phyloP scores from a whole-genome alignment of 495 filamentous ascomycete species.

The Lasiosphaeriaceae sp. region DNA sequence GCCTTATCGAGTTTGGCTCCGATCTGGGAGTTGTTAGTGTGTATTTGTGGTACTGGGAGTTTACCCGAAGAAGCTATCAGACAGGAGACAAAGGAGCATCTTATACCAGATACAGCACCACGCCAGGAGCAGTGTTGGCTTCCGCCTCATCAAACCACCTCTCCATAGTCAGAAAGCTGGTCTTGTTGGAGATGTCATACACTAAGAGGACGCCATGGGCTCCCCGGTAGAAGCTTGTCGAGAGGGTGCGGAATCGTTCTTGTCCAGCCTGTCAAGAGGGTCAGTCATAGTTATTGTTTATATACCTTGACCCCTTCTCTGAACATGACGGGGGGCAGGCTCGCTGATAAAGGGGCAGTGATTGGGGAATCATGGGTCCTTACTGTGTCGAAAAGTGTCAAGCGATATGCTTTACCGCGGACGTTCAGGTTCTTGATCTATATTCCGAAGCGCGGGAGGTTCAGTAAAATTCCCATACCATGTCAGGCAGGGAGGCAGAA shows the following conservation, averaged over 20 bases:
- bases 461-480: background rate
- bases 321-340: no score
- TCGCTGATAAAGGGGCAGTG: no score
- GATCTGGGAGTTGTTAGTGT: conserved; percentile 28
- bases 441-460: background rate
- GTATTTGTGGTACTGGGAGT: background rate
- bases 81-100: background rate
- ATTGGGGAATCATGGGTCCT: conserved; percentile 16
- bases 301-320: no score
- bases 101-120: conserved; percentile 50
- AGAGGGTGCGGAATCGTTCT: conserved; percentile 59
- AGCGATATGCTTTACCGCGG: conserved; percentile 50
- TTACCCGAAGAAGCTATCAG: background rate
- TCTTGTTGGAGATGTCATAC: conserved; percentile 55
- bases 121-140: conserved; percentile 47
- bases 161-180: conserved; percentile 54
- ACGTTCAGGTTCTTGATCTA: conserved; percentile 46
- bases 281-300: background rate
- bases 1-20: conserved; percentile 55
- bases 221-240: conserved; percentile 58
- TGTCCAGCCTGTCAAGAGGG: conserved; percentile 38
- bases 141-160: conserved; percentile 58
- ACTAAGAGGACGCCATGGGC: conserved; percentile 58
- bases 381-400: conserved; percentile 58
- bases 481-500: background rate